A percentile compares a stretch with the other conserved stretches of the same genome.
These are phyloP conservation scores for Saccharomyces hybrid DNA, from an alignment of 1,139 yeast genomes.

Conservation along the genomic window DNA sequence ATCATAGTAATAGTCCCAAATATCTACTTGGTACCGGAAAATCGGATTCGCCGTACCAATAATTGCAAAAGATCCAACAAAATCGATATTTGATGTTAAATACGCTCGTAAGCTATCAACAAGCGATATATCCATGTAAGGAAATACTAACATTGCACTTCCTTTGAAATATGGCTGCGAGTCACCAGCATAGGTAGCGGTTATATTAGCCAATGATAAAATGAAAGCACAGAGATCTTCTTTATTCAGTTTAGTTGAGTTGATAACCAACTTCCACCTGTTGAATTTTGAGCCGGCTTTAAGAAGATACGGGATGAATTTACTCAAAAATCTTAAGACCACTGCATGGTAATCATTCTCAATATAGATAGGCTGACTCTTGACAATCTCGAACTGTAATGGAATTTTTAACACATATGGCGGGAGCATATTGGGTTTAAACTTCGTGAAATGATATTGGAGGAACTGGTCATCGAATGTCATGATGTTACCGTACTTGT, in stretches of 20 bases:
- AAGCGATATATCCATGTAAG: constrained; percentile 28
- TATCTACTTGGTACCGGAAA: constrained; percentile 22
- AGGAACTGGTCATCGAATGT: constrained; percentile 15
- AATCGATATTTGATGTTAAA: constrained; percentile 2
- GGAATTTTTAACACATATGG: constrained; percentile 15
- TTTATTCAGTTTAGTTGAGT: constrained; percentile 20
- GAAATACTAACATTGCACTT: constrained; percentile 18
- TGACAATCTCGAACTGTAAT: constrained; percentile 17
- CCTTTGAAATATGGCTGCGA: constrained; percentile 9
- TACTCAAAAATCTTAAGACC: constrained; percentile 17
- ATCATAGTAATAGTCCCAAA: constrained; percentile 29
- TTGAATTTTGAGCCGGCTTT: constrained; percentile 3
- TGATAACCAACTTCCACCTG: constrained; percentile 14
- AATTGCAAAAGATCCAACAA: constrained; percentile 11
- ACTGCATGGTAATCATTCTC: constrained; percentile 14
- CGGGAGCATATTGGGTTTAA: constrained; percentile 12
- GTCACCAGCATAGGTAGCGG: constrained; percentile 11
- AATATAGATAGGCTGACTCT: constrained; percentile 14
- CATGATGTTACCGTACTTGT: constrained; percentile 19
- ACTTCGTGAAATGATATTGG: constrained; percentile 15
- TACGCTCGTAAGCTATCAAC: constrained; percentile 17
- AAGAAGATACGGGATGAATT: constrained; percentile 14
- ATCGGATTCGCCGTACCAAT: constrained; percentile 30
- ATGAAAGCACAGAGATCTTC: constrained; percentile 24
- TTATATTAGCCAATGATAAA: constrained; percentile 19